A percentile compares a stretch with the other conserved stretches of the same genome.
Conservation (phyloP, 2,329 filamentous ascomycete species). For the Penicillium sp. region DNA sequence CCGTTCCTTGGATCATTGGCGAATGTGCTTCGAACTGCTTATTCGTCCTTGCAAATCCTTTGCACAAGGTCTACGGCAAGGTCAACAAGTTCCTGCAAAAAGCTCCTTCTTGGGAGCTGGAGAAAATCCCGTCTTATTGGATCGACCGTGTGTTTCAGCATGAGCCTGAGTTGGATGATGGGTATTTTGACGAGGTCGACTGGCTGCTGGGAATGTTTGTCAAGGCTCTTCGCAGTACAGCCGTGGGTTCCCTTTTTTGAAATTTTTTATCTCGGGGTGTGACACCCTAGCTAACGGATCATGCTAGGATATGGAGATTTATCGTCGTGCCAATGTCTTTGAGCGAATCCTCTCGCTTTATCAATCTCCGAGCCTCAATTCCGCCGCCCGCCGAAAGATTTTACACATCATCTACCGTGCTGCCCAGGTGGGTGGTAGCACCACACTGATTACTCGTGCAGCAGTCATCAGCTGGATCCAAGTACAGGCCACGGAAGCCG, state of each 20-base stretch:
- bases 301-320: conserved; percentile 47
- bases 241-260: conserved; percentile 46
- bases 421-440: conserved; percentile 68
- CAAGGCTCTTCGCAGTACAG: conserved; percentile 58
- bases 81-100: conserved; percentile 79
- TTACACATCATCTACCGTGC: conserved; percentile 62
- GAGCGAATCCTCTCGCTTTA: conserved; percentile 71
- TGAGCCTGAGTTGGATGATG: conserved; percentile 69
- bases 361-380: conserved; percentile 62
- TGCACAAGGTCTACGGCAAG: conserved; percentile 81
- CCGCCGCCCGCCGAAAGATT: conserved; percentile 61
- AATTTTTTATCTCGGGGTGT: not conserved
- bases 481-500: conserved; percentile 54
- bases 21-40: conserved; percentile 71
- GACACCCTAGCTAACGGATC: conserved; percentile 10
- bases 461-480: conserved; percentile 74
- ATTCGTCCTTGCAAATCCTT: conserved; percentile 68
- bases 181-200: conserved; percentile 66
- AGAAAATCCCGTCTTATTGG: conserved; percentile 57
- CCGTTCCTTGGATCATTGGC: conserved; percentile 70
- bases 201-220: conserved; percentile 73
- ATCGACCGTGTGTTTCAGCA: conserved; percentile 70
- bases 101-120: conserved; percentile 68
- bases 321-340: conserved; percentile 62
- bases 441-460: conserved; percentile 74